Evolutionary conservation across 768 basidiomycete genomes (phyloP), one percentile per base, ranked within the genome.

Genomic region (Cystobasidiopsis lactophilus): DNA sequence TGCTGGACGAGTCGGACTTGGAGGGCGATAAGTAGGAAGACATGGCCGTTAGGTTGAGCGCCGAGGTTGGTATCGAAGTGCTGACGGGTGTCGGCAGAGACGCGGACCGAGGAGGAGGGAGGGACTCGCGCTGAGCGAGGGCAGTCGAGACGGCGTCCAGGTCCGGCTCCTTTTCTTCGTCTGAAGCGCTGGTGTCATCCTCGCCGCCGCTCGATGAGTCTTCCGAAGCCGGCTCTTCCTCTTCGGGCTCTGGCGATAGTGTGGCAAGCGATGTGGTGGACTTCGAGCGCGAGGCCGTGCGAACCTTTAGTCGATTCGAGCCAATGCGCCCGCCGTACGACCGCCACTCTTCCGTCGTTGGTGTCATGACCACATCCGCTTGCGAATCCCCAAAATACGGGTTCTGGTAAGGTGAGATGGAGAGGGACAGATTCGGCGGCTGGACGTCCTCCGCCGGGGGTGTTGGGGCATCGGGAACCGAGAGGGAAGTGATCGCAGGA

Each of bases 261-360:
- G 23, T n/a, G n/a, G n/a, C n/a, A n/a, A n/a, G n/a, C n/a, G n/a
- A n/a, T n/a, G n/a, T n/a, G n/a, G n/a, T n/a, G n/a, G n/a, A n/a
- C n/a, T n/a, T n/a, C n/a, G 9, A 16, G 16, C 11, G 30, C 14
- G 14, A 24, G 24, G 16, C 10, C 45, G 21, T n/a, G 9, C 14
- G 14, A 23, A 47, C 16, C 29, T 47, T 47, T 13, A 47, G 23
- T n/a, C 45, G 14, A 47, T 30, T 47, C 10, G 24, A 30, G 16
- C 45, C 45, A 26, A 47, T 47, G 16, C 30, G 21, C 4, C 45
- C 45, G 23, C 45, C 45, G 16, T 27, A 27, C 45, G 23, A 30
- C 45, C 29, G 23, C 45, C 45, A 47, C 29, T 47, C 45, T 29
- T 47, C 45, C 23, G 45, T 47, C 14, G 45, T 47, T 4, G 45